phyloP scores from a whole-genome alignment of 2,329 filamentous ascomycete species.

The Fusarium beomiforme region DNA sequence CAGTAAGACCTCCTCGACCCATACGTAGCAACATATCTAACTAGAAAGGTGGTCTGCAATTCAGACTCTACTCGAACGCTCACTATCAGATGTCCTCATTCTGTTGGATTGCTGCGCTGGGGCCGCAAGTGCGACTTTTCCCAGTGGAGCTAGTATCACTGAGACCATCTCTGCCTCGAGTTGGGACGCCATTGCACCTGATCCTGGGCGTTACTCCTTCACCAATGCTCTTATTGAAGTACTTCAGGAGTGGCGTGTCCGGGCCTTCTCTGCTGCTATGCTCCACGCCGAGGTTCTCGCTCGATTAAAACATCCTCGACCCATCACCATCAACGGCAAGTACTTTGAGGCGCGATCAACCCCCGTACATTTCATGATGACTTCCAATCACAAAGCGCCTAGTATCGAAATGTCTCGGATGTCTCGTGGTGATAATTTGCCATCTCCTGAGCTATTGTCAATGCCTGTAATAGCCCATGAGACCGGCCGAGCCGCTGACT shows the following conservation, averaged over 20 bases:
- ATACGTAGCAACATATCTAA: conserved; percentile 3
- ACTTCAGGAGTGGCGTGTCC: conserved; percentile 64
- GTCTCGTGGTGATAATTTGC: conserved; percentile 38
- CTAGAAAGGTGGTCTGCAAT: conserved; percentile 65
- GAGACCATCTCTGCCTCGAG: conserved; percentile 71
- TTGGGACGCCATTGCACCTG: conserved; percentile 69
- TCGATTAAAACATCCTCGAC: conserved; percentile 68
- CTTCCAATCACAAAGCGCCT: conserved; percentile 65
- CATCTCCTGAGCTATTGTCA: conserved; percentile 34
- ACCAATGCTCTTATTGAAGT: conserved; percentile 69
- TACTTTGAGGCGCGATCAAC: conserved; percentile 67
- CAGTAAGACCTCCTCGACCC: conserved; percentile 54
- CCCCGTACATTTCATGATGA: conserved; percentile 72
- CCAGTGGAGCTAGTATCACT: conserved; percentile 67
- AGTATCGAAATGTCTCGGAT: conserved; percentile 64
- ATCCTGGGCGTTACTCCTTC: conserved; percentile 68
- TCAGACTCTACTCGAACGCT: conserved; percentile 67
- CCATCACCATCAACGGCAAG: conserved; percentile 66
- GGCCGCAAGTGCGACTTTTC: conserved; percentile 68
- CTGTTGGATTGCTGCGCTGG: conserved; percentile 69
- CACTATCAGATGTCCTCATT: conserved; percentile 66
- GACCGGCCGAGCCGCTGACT: conserved; percentile 42
- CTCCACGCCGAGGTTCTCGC: conserved; percentile 68
- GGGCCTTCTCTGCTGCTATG: conserved; percentile 68
- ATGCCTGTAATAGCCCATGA: conserved; percentile 32